Conservation (phyloP, 352 stramenopile species). For the Blastocystis sp. region DNA sequence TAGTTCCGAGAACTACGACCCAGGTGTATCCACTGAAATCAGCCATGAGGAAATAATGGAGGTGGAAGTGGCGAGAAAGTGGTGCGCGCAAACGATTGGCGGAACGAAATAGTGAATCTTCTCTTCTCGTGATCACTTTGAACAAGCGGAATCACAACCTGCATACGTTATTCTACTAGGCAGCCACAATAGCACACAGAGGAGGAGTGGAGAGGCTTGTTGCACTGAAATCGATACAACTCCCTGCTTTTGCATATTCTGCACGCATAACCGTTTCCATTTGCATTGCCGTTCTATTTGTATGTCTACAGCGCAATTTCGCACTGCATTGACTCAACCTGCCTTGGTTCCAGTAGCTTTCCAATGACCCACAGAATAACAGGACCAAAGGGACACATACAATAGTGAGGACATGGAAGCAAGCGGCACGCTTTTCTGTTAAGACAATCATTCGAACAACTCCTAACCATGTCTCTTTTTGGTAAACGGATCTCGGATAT, state of each 20-base stretch:
- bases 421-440: too few relatives aligned
- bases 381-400: too few relatives aligned
- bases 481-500: constrained; percentile 36
- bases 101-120: neutral
- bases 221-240: neutral
- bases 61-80: neutral
- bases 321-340: neutral
- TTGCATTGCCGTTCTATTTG: neutral
- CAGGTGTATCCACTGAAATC: constrained; percentile 69
- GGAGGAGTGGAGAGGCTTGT: neutral
- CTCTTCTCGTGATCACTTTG: neutral
- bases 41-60: neutral
- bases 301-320: neutral
- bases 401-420: too few relatives aligned
- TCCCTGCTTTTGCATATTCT: too few relatives aligned
- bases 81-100: neutral
- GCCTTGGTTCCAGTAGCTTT: neutral
- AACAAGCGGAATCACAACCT: too few relatives aligned
- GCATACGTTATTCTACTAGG: neutral
- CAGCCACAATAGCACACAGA: neutral
- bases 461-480: constrained; percentile 17
- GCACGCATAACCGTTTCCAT: too few relatives aligned
- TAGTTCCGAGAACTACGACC: constrained; percentile 73
- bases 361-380: too few relatives aligned
- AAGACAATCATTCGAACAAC: too few relatives aligned